Percentiles rank a stretch among this genome's conserved stretches.
Conservation (phyloP, 2,329 filamentous ascomycete genomes). For the Aspergillus sergii region DNA sequence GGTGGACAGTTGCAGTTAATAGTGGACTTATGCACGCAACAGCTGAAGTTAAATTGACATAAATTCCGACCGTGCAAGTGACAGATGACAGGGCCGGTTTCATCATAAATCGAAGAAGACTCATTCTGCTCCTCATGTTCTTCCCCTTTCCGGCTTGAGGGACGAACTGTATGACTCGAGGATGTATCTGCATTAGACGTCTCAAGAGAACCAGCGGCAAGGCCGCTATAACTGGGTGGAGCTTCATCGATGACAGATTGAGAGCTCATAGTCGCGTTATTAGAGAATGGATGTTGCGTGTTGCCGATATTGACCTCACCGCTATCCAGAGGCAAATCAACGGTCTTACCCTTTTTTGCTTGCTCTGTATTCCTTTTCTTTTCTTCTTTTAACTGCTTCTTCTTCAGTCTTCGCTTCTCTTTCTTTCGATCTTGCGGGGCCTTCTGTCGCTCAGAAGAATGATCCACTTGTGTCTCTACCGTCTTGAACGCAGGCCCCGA, state of each 20-base stretch:
- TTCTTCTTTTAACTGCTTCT: neutral
- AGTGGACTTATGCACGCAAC: slow-evolving; percentile 22
- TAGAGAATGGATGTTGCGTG: neutral
- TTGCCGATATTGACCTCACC: neutral
- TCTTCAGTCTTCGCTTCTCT: neutral
- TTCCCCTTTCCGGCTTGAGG: neutral
- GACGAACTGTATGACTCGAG: neutral
- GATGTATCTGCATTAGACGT: neutral
- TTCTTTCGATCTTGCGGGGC: slow-evolving; percentile 4
- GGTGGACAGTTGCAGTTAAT: slow-evolving; percentile 18
- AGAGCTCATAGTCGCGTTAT: neutral
- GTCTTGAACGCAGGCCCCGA: neutral
- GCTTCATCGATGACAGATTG: neutral
- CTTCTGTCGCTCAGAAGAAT: slow-evolving; percentile 7
- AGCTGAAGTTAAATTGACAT: slow-evolving; percentile 19
- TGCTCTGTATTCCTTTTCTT: neutral
- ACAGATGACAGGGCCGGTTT: neutral
- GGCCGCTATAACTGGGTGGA: neutral
- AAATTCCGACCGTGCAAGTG: slow-evolving; percentile 11
- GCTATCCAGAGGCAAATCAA: neutral
- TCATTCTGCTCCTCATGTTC: neutral
- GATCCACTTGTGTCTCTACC: slow-evolving; percentile 14
- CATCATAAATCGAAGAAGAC: neutral
- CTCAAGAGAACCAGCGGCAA: neutral
- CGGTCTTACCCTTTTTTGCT: neutral